phyloP scores from a whole-genome alignment of 164 flowering plant genomes.

The Vitis riparia region DNA sequence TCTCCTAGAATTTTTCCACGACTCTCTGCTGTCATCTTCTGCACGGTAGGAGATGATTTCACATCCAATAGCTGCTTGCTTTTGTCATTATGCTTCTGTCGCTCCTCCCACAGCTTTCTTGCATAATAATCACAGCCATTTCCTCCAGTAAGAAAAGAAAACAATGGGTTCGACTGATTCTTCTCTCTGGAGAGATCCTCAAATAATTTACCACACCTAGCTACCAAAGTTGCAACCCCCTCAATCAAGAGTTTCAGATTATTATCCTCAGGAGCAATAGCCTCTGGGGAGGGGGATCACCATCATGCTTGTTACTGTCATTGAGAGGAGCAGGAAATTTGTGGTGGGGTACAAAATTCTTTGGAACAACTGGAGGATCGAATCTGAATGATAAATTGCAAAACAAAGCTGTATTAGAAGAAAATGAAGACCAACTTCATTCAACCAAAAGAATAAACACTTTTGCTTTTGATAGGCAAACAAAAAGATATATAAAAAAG shows the following conservation, averaged over 20 bases:
- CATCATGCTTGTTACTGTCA: conserved; percentile 20
- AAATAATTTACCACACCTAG: conserved; percentile 85
- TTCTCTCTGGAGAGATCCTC: conserved; percentile 93
- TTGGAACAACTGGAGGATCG: conserved; percentile 80
- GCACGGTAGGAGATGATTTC: conserved; percentile 30
- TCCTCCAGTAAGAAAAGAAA: conserved; percentile 82
- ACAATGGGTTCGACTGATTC: conserved; percentile 73
- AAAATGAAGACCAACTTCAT: background rate
- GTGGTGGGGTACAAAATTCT: conserved; percentile 72
- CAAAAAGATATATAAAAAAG: too few relatives aligned
- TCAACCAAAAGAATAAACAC: too few relatives aligned
- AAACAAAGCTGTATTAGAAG: background rate
- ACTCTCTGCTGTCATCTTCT: conserved; percentile 84
- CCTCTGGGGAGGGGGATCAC: conserved; percentile 73
- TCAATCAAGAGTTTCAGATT: conserved; percentile 72
- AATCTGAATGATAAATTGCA: conserved; percentile 49
- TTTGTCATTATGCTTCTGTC: conserved; percentile 52
- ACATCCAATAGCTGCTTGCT: conserved; percentile 37
- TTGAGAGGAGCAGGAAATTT: conserved; percentile 67
- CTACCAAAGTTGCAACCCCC: conserved; percentile 86
- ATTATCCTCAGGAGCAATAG: conserved; percentile 79
- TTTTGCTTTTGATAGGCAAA: too few relatives aligned
- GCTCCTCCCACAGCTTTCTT: conserved; percentile 92
- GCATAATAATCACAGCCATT: conserved; percentile 73
- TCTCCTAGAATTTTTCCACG: conserved; percentile 90